Conservation (phyloP, 768 basidiomycete genomes). For the Boletus sp. region DNA sequence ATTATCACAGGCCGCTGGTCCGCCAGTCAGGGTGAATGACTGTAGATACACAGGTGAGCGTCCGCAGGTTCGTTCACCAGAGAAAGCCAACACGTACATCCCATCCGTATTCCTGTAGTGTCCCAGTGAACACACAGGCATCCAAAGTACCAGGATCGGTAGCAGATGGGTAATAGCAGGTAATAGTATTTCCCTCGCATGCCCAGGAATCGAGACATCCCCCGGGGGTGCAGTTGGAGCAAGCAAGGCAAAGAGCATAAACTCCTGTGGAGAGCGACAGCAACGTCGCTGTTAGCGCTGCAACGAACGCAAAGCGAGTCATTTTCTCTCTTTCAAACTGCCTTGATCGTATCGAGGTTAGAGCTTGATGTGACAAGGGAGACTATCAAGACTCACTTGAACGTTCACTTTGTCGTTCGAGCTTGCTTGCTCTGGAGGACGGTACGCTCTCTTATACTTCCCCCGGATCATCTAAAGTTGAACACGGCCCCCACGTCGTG, state of each 20-base stretch:
- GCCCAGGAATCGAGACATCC: constrained; percentile 8
- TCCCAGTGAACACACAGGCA: constrained; percentile 1
- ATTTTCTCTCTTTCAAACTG: neutral
- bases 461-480: neutral
- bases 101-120: neutral
- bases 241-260: neutral
- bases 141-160: neutral
- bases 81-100: neutral
- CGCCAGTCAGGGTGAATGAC: neutral
- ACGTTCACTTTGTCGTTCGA: neutral
- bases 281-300: neutral
- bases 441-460: neutral
- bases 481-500: neutral
- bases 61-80: neutral
- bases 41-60: neutral
- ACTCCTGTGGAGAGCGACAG: neutral
- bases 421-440: neutral
- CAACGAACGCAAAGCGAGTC: neutral
- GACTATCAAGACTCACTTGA: neutral
- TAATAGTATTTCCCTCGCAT: neutral
- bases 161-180: constrained; percentile 5
- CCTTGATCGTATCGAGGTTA: neutral
- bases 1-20: neutral
- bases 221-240: neutral
- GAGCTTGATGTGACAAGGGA: neutral